phyloP scores from a whole-genome alignment of 2,329 filamentous ascomycete species.

The Microdochium trichocladiopsis region DNA sequence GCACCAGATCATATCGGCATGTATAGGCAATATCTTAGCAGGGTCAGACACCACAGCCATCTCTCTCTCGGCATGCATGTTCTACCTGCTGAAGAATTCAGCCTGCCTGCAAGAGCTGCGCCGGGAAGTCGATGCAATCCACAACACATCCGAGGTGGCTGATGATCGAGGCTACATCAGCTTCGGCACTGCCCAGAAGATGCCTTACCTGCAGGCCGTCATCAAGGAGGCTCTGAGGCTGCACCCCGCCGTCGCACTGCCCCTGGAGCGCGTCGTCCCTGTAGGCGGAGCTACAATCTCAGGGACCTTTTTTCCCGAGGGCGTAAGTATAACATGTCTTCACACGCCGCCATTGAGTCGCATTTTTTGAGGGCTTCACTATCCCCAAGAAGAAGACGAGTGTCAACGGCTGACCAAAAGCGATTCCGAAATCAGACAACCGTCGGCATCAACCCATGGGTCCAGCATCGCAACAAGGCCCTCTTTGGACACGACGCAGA shows the following conservation, averaged over 20 bases:
- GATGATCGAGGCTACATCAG: not conserved
- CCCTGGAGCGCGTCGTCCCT: conserved; percentile 32
- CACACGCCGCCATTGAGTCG: not conserved
- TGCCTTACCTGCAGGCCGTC: conserved; percentile 33
- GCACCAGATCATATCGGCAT: not conserved
- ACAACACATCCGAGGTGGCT: not conserved
- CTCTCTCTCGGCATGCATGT: conserved; percentile 9
- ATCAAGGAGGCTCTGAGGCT: conserved; percentile 36
- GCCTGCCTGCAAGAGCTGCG: conserved; percentile 18
- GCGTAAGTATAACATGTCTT: not conserved
- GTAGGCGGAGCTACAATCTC: conserved; percentile 15
- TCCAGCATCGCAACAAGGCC: conserved; percentile 28
- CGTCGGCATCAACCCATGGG: conserved; percentile 30
- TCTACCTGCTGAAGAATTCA: conserved; percentile 5
- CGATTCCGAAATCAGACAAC: conserved; percentile 8
- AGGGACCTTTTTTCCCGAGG: conserved; percentile 5
- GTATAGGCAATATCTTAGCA: conserved; percentile 7
- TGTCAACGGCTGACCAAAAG: not conserved
- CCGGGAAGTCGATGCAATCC: conserved; percentile 23
- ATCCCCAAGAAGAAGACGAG: not conserved
- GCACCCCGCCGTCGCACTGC: conserved; percentile 29
- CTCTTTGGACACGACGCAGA: conserved; percentile 28
- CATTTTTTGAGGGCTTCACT: not conserved
- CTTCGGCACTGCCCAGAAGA: conserved; percentile 9
- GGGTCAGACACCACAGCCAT: conserved; percentile 15